A percentile compares a stretch with the other conserved stretches of the same genome.
Conservation (phyloP, 1,139 yeast species). For the Candida smagusa region DNA sequence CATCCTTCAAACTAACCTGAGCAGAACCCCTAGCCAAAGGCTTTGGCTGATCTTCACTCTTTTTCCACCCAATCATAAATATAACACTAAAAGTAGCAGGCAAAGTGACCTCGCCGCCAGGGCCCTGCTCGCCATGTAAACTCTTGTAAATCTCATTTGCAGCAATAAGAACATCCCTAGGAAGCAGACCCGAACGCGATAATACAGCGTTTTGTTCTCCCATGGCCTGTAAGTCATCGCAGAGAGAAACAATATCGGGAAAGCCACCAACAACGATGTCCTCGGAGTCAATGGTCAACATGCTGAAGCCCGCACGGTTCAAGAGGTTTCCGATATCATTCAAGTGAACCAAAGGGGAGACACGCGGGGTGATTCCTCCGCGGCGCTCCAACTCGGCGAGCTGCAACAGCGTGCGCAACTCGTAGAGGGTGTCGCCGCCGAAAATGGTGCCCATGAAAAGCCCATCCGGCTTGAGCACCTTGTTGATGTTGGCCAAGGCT, state of each 20-base stretch:
- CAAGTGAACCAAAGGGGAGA: slow-evolving; percentile 78
- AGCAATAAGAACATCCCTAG: slow-evolving; percentile 66
- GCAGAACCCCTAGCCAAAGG: slow-evolving; percentile 75
- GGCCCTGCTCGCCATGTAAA: slow-evolving; percentile 64
- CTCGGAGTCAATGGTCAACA: slow-evolving; percentile 82
- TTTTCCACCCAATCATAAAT: slow-evolving; percentile 89
- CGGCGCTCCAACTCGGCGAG: slow-evolving; percentile 76
- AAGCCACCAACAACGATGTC: slow-evolving; percentile 77
- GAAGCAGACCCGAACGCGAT: slow-evolving; percentile 52
- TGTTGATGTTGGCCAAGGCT: slow-evolving; percentile 53
- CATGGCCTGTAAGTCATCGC: slow-evolving; percentile 75
- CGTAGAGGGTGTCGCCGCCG: slow-evolving; percentile 83
- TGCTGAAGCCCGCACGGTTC: slow-evolving; percentile 72
- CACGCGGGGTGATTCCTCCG: slow-evolving; percentile 78
- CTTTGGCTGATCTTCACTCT: slow-evolving; percentile 62
- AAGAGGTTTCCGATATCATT: slow-evolving; percentile 72
- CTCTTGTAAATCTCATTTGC: slow-evolving; percentile 72
- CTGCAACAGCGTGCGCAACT: slow-evolving; percentile 74
- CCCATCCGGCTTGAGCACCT: slow-evolving; percentile 76
- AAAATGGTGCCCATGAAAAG: slow-evolving; percentile 79
- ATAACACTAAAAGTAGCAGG: slow-evolving; percentile 72
- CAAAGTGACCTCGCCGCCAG: slow-evolving; percentile 38
- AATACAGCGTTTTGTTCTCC: slow-evolving; percentile 79
- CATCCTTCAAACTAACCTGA: slow-evolving; percentile 64
- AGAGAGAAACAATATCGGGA: slow-evolving; percentile 65